A percentile compares a stretch with the other conserved stretches of the same genome.
phyloP scores from a whole-genome alignment of 805 yeast genomes.

The Candida loeiensis region DNA sequence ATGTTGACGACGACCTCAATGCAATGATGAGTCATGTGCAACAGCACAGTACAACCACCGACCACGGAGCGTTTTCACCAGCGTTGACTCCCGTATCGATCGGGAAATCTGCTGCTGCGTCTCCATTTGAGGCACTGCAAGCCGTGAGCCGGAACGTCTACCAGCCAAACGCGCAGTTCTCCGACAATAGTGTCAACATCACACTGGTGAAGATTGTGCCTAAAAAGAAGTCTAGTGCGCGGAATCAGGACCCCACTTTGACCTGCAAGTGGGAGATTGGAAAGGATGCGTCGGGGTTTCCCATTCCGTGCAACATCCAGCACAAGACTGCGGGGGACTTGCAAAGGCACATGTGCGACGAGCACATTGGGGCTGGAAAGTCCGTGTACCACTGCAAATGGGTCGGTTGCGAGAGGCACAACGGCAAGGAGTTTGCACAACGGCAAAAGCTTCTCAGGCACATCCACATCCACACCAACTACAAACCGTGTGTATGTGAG shows the following conservation, averaged over 20 bases:
- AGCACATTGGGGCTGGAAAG: slow-evolving; percentile 74
- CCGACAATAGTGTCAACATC: slow-evolving; percentile 22
- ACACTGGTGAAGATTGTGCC: slow-evolving; percentile 34
- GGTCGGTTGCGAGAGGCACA: slow-evolving; percentile 68
- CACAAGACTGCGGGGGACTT: slow-evolving; percentile 58
- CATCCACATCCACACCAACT: slow-evolving; percentile 81
- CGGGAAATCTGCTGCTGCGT: slow-evolving; percentile 3
- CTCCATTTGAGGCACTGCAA: slow-evolving; percentile 1
- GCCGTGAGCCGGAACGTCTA: slow-evolving; percentile 9
- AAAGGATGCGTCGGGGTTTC: slow-evolving; percentile 22
- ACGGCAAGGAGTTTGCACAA: slow-evolving; percentile 63
- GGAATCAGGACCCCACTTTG: slow-evolving; percentile 27
- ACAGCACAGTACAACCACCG: slow-evolving; percentile 21
- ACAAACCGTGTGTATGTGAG: slow-evolving; percentile 72
- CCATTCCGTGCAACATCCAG: slow-evolving; percentile 44
- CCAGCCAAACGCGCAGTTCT: neutral
- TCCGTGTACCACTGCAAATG: slow-evolving; percentile 70
- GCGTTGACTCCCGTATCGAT: slow-evolving; percentile 6
- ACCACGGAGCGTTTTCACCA: neutral
- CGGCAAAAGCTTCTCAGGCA: slow-evolving; percentile 85
- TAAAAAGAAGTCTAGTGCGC: slow-evolving; percentile 13
- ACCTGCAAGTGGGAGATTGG: slow-evolving; percentile 46
- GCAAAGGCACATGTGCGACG: slow-evolving; percentile 63
- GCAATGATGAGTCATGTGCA: slow-evolving; percentile 53
- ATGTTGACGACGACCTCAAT: slow-evolving; percentile 48